phyloP scores from a whole-genome alignment of 805 yeast genomes.

The Tetrapisispora fleetii region DNA sequence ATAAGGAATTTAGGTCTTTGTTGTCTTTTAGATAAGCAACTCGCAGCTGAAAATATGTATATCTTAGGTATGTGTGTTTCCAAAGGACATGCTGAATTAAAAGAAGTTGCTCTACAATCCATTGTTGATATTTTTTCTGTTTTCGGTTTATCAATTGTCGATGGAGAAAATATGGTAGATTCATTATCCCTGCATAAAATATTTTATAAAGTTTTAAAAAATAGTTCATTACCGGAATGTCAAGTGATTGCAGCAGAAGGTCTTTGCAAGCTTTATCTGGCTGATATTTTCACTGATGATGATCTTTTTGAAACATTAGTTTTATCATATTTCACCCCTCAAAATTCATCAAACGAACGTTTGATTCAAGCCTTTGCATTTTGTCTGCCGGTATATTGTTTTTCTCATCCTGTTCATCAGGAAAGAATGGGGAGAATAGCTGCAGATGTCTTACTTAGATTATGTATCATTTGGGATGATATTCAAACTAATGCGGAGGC shows the following conservation, averaged over 20 bases:
- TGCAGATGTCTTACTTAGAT: conserved; percentile 53
- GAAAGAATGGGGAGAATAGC: conserved; percentile 51
- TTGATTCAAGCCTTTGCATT: conserved; percentile 73
- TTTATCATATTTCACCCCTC: conserved; percentile 66
- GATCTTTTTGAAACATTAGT: conserved; percentile 64
- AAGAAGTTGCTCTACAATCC: conserved; percentile 53
- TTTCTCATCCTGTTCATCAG: conserved; percentile 66
- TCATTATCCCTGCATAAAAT: conserved; percentile 57
- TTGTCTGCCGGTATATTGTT: conserved; percentile 81
- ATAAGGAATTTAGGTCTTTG: conserved; percentile 70
- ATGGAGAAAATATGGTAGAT: conserved; percentile 53
- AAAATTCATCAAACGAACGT: conserved; percentile 49
- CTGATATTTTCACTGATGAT: conserved; percentile 63
- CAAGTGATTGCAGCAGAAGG: conserved; percentile 84
- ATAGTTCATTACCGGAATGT: conserved; percentile 47
- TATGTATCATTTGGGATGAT: conserved; percentile 38
- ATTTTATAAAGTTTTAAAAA: conserved; percentile 55
- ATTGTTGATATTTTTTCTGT: conserved; percentile 71
- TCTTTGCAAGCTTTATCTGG: conserved; percentile 67
- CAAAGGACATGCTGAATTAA: conserved; percentile 53
- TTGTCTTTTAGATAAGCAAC: conserved; percentile 54
- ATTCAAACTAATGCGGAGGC: conserved; percentile 30
- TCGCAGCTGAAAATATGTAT: conserved; percentile 56
- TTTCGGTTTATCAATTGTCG: conserved; percentile 63
- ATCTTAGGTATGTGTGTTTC: conserved; percentile 63